Percentiles rank a stretch among this genome's conserved stretches.
These are phyloP conservation scores for Aethionema arabicum DNA, from an alignment of 345 rosid species.

Conservation along the genomic window DNA sequence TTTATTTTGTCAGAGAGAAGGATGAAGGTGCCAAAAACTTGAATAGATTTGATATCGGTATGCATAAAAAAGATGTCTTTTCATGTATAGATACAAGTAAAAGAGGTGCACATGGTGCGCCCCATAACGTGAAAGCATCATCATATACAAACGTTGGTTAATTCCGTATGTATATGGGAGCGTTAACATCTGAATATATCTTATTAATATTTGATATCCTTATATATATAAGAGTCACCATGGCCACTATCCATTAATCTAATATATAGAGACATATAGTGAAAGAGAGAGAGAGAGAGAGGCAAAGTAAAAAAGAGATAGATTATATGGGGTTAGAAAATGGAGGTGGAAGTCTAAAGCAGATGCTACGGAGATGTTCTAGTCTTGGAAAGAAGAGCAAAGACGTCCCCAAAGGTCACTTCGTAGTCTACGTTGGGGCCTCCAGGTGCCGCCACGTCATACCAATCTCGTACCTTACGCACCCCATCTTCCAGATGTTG, in stretches of 20 bases:
- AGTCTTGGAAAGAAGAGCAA: constrained; percentile 59
- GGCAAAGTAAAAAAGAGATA: not conserved
- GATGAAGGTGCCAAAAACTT: constrained; percentile 21
- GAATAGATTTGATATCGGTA: not conserved
- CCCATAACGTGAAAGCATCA: constrained; percentile 33
- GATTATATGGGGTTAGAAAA: constrained; percentile 33
- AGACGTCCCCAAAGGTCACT: constrained; percentile 91
- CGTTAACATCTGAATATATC: constrained; percentile 22
- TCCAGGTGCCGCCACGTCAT: constrained; percentile 67
- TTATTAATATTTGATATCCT: not conserved
- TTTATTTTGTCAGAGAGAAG: constrained; percentile 14
- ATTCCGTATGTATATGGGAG: constrained; percentile 22
- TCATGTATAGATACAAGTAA: not conserved
- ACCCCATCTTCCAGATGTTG: constrained; percentile 61
- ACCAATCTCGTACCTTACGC: constrained; percentile 67
- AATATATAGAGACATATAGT: not conserved
- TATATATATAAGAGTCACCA: constrained; percentile 31
- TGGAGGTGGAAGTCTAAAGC: constrained; percentile 34
- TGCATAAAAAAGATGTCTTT: not conserved
- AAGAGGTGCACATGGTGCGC: constrained; percentile 33
- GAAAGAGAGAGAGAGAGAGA: not conserved
- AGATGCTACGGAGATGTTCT: constrained; percentile 57
- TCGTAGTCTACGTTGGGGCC: constrained; percentile 81
- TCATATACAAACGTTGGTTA: not conserved
- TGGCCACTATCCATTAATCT: constrained; percentile 22